Conservation (phyloP, 345 rosid genomes). For the Pelargonium nanum region DNA sequence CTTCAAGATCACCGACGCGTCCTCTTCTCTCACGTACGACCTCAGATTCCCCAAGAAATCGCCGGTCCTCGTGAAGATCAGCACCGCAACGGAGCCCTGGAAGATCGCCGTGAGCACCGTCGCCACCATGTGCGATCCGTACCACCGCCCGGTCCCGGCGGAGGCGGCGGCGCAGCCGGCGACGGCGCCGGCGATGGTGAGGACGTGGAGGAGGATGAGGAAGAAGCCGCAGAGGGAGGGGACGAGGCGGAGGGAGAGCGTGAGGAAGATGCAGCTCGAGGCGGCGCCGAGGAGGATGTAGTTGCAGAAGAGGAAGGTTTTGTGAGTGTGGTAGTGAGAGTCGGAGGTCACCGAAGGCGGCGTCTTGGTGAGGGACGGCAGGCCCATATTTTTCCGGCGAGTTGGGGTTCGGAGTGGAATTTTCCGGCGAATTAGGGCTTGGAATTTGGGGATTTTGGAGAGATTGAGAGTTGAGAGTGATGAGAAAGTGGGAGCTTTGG, state of each 20-base stretch:
- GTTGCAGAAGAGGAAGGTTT: constrained; percentile 67
- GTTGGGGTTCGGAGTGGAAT: not conserved
- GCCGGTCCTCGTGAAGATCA: constrained; percentile 24
- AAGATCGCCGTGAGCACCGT: constrained; percentile 34
- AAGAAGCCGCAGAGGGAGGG: constrained; percentile 65
- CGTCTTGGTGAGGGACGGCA: constrained; percentile 9
- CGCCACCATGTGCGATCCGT: constrained; percentile 33
- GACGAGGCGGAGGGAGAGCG: constrained; percentile 72
- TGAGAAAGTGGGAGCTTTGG: no score
- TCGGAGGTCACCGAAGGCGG: constrained; percentile 5
- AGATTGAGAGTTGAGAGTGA: constrained; percentile 22
- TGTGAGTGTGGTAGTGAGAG: constrained; percentile 53
- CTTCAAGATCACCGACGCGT: constrained; percentile 25
- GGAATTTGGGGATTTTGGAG: no score
- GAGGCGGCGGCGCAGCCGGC: constrained; percentile 25
- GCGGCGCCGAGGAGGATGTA: constrained; percentile 87
- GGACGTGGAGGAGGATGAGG: constrained; percentile 30
- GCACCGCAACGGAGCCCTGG: constrained; percentile 27
- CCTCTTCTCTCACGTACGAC: constrained; percentile 34
- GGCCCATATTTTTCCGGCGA: constrained; percentile 17
- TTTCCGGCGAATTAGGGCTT: no score
- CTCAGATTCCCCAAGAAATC: constrained; percentile 26
- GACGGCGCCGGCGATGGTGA: constrained; percentile 23
- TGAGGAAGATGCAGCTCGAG: constrained; percentile 80
- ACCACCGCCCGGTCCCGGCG: constrained; percentile 21